These are phyloP conservation scores for Speleostelium caveatum DNA, from an alignment of 78 protist genomes.

Conservation along the genomic window DNA sequence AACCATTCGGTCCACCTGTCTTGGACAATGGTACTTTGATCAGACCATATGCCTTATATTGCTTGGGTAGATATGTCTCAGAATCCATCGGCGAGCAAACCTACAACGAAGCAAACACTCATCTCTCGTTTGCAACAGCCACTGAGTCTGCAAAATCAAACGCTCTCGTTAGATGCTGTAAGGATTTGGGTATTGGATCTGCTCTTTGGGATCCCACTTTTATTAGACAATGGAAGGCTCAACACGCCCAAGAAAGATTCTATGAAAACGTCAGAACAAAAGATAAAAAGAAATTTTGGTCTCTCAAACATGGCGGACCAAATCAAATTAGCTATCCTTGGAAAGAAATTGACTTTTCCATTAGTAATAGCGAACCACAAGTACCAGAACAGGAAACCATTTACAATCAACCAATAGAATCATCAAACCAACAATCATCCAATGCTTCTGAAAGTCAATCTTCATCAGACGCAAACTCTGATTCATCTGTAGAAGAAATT, in stretches of 20 bases:
- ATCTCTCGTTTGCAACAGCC: slow-evolving; percentile 71
- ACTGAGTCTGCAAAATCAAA: slow-evolving; percentile 82
- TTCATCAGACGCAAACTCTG: neutral
- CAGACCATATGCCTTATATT: slow-evolving; percentile 82
- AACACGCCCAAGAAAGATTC: slow-evolving; percentile 46
- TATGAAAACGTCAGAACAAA: slow-evolving; percentile 65
- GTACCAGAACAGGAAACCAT: neutral
- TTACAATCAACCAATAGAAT: slow-evolving; percentile 6
- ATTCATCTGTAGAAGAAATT: slow-evolving; percentile 5
- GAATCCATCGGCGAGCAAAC: slow-evolving; percentile 81
- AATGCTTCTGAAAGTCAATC: neutral
- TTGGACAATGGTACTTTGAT: slow-evolving; percentile 19
- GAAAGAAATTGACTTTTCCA: slow-evolving; percentile 24
- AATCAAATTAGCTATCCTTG: slow-evolving; percentile 64
- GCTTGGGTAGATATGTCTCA: slow-evolving; percentile 72
- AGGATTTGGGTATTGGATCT: slow-evolving; percentile 86
- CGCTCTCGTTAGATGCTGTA: slow-evolving; percentile 84
- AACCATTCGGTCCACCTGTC: slow-evolving; percentile 76
- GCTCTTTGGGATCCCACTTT: slow-evolving; percentile 82
- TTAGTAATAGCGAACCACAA: neutral
- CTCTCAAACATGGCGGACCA: slow-evolving; percentile 1
- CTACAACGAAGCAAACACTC: neutral
- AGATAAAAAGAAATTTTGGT: slow-evolving; percentile 59
- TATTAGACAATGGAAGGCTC: slow-evolving; percentile 74
- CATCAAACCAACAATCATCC: slow-evolving; percentile 6